A percentile compares a stretch with the other conserved stretches of the same genome.
phyloP scores from a whole-genome alignment of 257 asterid genomes.

The Solanum stenotomum region DNA sequence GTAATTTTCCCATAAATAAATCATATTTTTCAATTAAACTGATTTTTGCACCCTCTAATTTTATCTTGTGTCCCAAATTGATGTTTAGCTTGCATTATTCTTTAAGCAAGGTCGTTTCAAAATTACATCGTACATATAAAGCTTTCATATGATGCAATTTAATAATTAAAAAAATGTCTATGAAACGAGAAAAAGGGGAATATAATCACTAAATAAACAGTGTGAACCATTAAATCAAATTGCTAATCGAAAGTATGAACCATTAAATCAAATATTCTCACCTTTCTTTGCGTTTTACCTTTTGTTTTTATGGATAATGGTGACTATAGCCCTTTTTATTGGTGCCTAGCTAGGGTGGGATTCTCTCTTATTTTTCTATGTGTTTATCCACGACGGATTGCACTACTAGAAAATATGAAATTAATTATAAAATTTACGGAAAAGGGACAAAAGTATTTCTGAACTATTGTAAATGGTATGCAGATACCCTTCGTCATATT shows the following conservation, averaged over 20 bases:
- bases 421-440: not conserved
- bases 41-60: not conserved
- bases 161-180: not conserved
- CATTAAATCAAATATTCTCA: not conserved
- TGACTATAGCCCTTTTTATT: not conserved
- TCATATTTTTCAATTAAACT: not conserved
- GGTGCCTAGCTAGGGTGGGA: not conserved
- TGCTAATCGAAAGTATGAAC: not conserved
- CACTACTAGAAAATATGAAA: not conserved
- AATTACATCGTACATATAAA: not conserved
- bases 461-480: too few relatives aligned
- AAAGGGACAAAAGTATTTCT: accelerated
- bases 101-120: not conserved
- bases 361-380: not conserved
- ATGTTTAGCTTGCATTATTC: not conserved
- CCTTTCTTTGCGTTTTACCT: not conserved
- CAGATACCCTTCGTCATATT: accelerated
- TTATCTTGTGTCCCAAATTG: not conserved
- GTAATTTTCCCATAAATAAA: not conserved
- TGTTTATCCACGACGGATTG: not conserved
- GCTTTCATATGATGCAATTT: not conserved
- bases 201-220: not conserved
- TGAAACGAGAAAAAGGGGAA: not conserved
- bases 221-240: not conserved
- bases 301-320: not conserved